These are phyloP conservation scores for Azolla pinnata DNA, from an alignment of 75 land plant species.

Conservation along the genomic window DNA sequence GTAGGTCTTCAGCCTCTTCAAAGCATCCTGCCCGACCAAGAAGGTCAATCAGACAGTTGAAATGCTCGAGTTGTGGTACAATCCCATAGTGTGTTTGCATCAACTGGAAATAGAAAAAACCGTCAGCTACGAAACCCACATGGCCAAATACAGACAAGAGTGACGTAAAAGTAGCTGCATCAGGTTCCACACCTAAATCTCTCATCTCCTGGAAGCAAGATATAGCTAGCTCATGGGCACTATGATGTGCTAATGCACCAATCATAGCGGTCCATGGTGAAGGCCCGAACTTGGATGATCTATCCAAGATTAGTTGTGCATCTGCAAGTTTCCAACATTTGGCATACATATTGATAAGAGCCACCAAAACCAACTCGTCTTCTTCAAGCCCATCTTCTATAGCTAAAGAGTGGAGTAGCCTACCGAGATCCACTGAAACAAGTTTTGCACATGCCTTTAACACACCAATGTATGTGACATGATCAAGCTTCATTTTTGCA, in stretches of 20 bases:
- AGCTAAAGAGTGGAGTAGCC: conserved; percentile 10
- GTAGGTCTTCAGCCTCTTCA: conserved; percentile 32
- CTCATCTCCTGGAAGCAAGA: neutral
- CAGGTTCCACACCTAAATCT: neutral
- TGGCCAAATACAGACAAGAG: conserved; percentile 30
- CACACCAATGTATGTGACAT: conserved; percentile 20
- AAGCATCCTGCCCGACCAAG: conserved; percentile 37
- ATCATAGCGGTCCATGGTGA: conserved; percentile 18
- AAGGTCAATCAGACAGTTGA: conserved; percentile 41
- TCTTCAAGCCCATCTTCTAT: conserved; percentile 3
- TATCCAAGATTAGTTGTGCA: conserved; percentile 8
- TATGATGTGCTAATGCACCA: conserved; percentile 5
- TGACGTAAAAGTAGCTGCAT: neutral
- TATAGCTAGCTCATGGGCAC: neutral
- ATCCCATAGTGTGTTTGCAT: conserved; percentile 34
- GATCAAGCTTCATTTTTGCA: conserved; percentile 23
- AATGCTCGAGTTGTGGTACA: conserved; percentile 28
- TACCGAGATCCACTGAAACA: conserved; percentile 12
- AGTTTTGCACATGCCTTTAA: conserved; percentile 11
- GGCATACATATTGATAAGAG: conserved; percentile 13
- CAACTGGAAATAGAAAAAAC: conserved; percentile 22
- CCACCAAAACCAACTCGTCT: neutral
- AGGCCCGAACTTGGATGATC: neutral
- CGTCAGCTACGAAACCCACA: conserved; percentile 34
- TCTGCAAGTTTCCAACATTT: conserved; percentile 8